Percentiles rank a stretch among this genome's conserved stretches.
phyloP scores from a whole-genome alignment of 352 stramenopile species.

The Globisporangium spiculum region DNA sequence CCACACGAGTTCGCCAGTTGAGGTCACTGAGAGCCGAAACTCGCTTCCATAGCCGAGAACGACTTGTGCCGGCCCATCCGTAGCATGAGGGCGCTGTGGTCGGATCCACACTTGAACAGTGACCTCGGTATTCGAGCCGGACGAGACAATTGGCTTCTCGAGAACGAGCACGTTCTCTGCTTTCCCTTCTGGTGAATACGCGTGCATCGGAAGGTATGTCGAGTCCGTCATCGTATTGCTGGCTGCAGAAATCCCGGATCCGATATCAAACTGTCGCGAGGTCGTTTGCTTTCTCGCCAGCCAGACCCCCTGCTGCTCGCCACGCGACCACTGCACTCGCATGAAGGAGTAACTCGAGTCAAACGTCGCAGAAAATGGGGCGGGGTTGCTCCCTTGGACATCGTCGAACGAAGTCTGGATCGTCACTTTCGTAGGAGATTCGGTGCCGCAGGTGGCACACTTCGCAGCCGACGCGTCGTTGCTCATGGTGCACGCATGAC shows the following conservation, averaged over 20 bases:
- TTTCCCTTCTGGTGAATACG: conserved; percentile 59
- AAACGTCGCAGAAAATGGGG: conserved; percentile 65
- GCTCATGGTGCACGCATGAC: conserved; percentile 71
- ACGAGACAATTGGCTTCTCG: conserved; percentile 59
- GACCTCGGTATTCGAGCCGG: conserved; percentile 47
- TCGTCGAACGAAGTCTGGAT: conserved; percentile 29
- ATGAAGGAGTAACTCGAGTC: conserved; percentile 65
- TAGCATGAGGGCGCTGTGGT: conserved; percentile 17
- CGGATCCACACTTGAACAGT: conserved; percentile 72
- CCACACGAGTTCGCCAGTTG: conserved; percentile 47
- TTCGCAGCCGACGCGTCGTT: conserved; percentile 59
- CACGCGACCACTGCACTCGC: conserved; percentile 76
- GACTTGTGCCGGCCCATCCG: conserved; percentile 33
- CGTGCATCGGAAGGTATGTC: conserved; percentile 35
- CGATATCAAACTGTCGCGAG: conserved; percentile 36
- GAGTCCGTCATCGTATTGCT: conserved; percentile 60
- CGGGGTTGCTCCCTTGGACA: conserved; percentile 66
- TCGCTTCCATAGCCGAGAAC: conserved; percentile 61
- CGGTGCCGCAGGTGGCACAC: conserved; percentile 72
- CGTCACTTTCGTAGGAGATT: conserved; percentile 38
- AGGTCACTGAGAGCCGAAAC: conserved; percentile 48
- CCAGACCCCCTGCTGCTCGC: conserved; percentile 81
- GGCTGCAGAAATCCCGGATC: conserved; percentile 26
- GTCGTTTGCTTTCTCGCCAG: conserved; percentile 47
- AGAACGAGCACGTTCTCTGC: conserved; percentile 49